A percentile compares a stretch with the other conserved stretches of the same genome.
Evolutionary conservation across 1,139 yeast genomes (phyloP).

Genomic region (Geotrichum reessii): DNA sequence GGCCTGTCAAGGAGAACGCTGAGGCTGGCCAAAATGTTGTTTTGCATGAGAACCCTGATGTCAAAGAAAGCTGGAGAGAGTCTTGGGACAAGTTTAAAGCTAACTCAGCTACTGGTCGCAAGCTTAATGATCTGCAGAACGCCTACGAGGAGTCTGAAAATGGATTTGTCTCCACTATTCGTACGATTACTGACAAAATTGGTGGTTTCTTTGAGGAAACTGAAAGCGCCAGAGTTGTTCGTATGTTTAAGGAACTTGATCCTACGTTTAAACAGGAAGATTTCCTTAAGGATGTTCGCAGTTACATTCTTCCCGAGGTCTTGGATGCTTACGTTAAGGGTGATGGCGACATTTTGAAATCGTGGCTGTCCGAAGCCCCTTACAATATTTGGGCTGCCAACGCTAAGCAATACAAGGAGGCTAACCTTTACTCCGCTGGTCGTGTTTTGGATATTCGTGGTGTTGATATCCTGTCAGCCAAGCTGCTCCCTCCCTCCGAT

Average conservation of each 20-base stretch:
- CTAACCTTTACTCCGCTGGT: conserved; percentile 88
- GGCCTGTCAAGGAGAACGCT: conserved; percentile 69
- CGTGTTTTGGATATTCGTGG: conserved; percentile 91
- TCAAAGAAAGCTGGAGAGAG: conserved; percentile 59
- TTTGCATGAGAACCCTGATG: conserved; percentile 75
- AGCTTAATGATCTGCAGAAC: conserved; percentile 54
- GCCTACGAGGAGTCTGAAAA: conserved; percentile 87
- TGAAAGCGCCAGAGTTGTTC: conserved; percentile 86
- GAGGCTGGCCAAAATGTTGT: conserved; percentile 84
- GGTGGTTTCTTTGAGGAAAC: conserved; percentile 93
- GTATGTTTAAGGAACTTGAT: conserved; percentile 82
- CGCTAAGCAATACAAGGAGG: conserved; percentile 87
- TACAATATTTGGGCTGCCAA: conserved; percentile 91
- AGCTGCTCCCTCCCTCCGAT: conserved; percentile 84
- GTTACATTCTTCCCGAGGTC: conserved; percentile 90
- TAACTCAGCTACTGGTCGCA: conserved; percentile 64
- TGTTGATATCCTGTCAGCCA: conserved; percentile 86
- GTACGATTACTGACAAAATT: conserved; percentile 74
- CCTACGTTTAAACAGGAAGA: conserved; percentile 77
- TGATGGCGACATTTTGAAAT: conserved; percentile 72
- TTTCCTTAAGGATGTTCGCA: conserved; percentile 80
- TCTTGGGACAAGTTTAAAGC: conserved; percentile 47
- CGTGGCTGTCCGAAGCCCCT: conserved; percentile 97
- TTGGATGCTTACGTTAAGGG: conserved; percentile 94
- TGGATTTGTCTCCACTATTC: conserved; percentile 73